phyloP scores from a whole-genome alignment of 2,329 filamentous ascomycete species.

The Emergomyces pasteurianus region DNA sequence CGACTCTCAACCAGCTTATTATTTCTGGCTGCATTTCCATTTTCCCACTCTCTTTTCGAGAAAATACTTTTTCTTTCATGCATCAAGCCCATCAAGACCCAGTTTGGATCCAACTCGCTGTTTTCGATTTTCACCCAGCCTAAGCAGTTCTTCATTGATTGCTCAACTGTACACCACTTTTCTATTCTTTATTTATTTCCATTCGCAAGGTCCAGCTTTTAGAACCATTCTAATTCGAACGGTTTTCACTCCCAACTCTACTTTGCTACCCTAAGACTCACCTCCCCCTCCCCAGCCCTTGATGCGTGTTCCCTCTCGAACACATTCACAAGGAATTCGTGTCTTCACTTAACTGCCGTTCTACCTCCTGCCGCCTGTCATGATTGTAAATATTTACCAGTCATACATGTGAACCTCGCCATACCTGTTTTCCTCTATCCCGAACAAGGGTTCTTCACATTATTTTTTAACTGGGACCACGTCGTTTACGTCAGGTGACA shows the following conservation, averaged over 20 bases:
- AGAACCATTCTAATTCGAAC: slow-evolving; percentile 7
- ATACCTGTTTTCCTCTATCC: background rate
- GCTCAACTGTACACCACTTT: slow-evolving; percentile 8
- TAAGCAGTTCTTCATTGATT: slow-evolving; percentile 5
- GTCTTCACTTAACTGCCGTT: slow-evolving; percentile 1
- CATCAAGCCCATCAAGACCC: slow-evolving; percentile 4
- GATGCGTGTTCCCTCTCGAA: slow-evolving; percentile 8
- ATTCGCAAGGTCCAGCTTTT: background rate
- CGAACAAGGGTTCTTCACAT: background rate
- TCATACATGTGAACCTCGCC: slow-evolving; percentile 2
- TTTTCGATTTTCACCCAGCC: slow-evolving; percentile 1
- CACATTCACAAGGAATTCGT: slow-evolving; percentile 1
- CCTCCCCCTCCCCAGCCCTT: background rate
- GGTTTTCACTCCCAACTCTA: background rate
- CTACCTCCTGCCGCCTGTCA: slow-evolving; percentile 1
- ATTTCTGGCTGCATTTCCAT: slow-evolving; percentile 2
- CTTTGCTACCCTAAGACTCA: background rate
- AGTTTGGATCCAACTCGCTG: slow-evolving; percentile 4
- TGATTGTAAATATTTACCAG: slow-evolving; percentile 3
- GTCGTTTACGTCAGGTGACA: slow-evolving; percentile 3
- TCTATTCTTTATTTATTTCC: background rate
- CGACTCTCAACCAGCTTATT: slow-evolving; percentile 1
- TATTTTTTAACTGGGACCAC: slow-evolving; percentile 1
- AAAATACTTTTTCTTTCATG: slow-evolving; percentile 10
- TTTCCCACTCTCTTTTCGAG: background rate